Percentiles rank a stretch among this genome's conserved stretches.
Evolutionary conservation across 495 filamentous ascomycete genomes (phyloP).

Genomic region (Penicillium parvum): DNA sequence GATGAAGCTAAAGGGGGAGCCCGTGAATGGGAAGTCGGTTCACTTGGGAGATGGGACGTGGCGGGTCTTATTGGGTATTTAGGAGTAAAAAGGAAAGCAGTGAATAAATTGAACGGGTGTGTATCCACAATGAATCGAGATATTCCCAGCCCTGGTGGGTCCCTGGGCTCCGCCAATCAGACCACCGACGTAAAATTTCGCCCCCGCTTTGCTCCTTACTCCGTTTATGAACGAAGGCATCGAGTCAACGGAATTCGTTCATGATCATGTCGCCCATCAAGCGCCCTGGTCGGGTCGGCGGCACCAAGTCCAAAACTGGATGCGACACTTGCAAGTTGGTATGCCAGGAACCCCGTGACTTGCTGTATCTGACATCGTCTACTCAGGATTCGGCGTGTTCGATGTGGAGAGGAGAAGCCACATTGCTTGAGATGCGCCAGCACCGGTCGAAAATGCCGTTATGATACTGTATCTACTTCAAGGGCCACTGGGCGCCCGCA

Average conservation of each 20-base stretch:
- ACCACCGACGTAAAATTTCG: neutral
- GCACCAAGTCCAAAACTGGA: constrained; percentile 18
- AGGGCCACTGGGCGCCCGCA: neutral
- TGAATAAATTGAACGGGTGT: too few relatives aligned
- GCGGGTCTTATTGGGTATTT: too few relatives aligned
- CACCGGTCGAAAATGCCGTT: constrained; percentile 46
- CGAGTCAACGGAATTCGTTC: neutral
- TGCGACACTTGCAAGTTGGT: constrained; percentile 25
- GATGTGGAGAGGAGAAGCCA: constrained; percentile 63
- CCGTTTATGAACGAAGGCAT: neutral
- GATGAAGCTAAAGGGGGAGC: too few relatives aligned
- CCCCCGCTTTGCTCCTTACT: neutral
- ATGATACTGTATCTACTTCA: constrained; percentile 2
- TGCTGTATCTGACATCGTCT: neutral
- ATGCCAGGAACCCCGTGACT: neutral
- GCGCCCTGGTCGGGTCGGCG: constrained; percentile 13
- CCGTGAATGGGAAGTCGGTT: too few relatives aligned
- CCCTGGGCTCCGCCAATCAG: too few relatives aligned
- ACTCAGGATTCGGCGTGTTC: constrained; percentile 60
- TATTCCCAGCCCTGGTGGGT: too few relatives aligned
- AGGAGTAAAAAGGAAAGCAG: too few relatives aligned
- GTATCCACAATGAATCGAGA: too few relatives aligned
- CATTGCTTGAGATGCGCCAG: constrained; percentile 51
- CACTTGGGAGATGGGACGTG: too few relatives aligned
- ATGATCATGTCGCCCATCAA: constrained; percentile 1